These are phyloP conservation scores for Solanum neorickii DNA, from an alignment of 257 asterid genomes.

Conservation along the genomic window DNA sequence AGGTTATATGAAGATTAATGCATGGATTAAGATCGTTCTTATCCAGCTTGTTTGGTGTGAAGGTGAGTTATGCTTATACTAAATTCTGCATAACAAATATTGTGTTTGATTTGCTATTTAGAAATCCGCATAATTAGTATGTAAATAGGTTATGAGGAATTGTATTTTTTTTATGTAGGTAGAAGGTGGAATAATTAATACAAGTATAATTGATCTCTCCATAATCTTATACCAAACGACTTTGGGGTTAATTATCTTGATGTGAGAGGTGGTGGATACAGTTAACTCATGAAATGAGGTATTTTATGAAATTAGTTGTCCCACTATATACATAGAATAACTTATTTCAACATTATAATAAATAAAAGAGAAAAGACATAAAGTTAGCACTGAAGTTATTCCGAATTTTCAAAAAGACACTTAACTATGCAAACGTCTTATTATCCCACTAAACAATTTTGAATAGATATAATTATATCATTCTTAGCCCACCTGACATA, in stretches of 20 bases:
- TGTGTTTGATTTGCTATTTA: not conserved
- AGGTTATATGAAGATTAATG: too few relatives aligned
- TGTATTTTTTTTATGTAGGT: not conserved
- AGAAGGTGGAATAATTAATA: not conserved
- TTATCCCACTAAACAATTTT: accelerated
- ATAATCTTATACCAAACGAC: not conserved
- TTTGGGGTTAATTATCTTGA: not conserved
- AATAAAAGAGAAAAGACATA: too few relatives aligned
- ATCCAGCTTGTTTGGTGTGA: too few relatives aligned
- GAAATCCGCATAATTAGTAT: not conserved
- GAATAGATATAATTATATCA: too few relatives aligned
- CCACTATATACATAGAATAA: not conserved
- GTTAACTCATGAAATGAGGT: not conserved
- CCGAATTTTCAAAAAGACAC: accelerated
- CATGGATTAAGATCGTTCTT: too few relatives aligned
- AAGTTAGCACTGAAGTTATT: too few relatives aligned
- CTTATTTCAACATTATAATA: too few relatives aligned
- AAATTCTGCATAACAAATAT: too few relatives aligned
- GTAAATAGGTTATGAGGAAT: not conserved
- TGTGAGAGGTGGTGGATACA: not conserved
- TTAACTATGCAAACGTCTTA: accelerated
- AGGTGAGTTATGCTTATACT: too few relatives aligned
- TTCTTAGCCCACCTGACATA: too few relatives aligned
- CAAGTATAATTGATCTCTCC: not conserved
- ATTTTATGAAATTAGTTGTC: not conserved